Conservation (phyloP, 148 eudicot genomes). For the Dianthus caryophyllus region DNA sequence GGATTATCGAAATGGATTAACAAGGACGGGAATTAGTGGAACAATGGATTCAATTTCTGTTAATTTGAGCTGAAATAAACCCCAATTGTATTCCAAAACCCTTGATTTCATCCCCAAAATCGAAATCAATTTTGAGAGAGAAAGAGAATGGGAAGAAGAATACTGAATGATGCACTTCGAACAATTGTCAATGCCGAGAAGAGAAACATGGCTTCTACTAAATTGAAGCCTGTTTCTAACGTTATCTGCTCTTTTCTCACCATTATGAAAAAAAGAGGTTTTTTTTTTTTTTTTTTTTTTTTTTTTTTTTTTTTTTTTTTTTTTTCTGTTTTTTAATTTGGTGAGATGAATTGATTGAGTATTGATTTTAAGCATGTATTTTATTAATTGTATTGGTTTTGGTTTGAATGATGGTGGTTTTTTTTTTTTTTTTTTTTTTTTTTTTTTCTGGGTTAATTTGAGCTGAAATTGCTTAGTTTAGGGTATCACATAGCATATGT, state of each 20-base stretch:
- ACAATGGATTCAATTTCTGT: no score
- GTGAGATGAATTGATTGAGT: not conserved
- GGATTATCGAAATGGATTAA: no score
- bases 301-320: no score
- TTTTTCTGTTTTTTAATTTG: no score
- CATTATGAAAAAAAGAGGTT: slow-evolving; percentile 90
- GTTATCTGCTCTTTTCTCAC: slow-evolving; percentile 65
- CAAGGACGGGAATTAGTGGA: no score
- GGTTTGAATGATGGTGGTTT: no score
- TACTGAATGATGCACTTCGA: slow-evolving; percentile 69
- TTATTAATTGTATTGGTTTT: not conserved
- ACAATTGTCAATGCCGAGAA: slow-evolving; percentile 82
- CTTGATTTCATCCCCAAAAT: not conserved
- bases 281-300: no score
- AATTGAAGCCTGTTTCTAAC: slow-evolving; percentile 60
- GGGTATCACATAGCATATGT: not conserved
- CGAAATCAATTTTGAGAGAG: slow-evolving; percentile 2
- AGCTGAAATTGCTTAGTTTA: slow-evolving; percentile 1
- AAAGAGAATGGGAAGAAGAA: slow-evolving; percentile 61
- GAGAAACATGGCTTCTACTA: slow-evolving; percentile 60
- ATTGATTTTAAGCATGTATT: not conserved
- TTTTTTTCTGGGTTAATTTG: no score
- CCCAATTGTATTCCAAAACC: not conserved
- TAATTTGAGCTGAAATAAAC: no score
- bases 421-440: no score